These are phyloP conservation scores for Lichtheimia corymbifera DNA, from an alignment of 371 early-diverging fungal species.

Conservation along the genomic window DNA sequence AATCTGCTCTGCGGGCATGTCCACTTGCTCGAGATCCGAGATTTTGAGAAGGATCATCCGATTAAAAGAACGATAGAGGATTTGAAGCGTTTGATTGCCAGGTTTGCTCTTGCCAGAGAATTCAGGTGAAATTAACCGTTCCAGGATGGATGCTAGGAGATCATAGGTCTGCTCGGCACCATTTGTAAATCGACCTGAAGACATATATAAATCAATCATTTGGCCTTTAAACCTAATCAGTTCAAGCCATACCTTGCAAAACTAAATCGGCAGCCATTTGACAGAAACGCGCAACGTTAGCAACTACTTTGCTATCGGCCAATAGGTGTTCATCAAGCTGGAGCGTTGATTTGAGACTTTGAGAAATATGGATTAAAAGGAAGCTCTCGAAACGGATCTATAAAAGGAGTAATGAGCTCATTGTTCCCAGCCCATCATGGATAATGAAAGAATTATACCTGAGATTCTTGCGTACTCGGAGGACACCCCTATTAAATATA, in stretches of 20 bases:
- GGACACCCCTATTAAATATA: conserved; percentile 26
- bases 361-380: conserved; percentile 57
- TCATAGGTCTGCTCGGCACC: conserved; percentile 63
- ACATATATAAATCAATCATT: conserved; percentile 1
- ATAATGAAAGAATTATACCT: conserved; percentile 14
- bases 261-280: conserved; percentile 70
- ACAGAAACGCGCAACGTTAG: conserved; percentile 58
- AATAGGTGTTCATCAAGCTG: conserved; percentile 48
- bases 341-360: conserved; percentile 54
- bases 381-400: conserved; percentile 54
- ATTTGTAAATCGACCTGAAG: conserved; percentile 49
- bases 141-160: conserved; percentile 57
- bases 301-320: conserved; percentile 43
- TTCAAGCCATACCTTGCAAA: conserved; percentile 52
- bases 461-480: conserved; percentile 40
- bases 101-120: conserved; percentile 18
- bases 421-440: neutral
- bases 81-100: conserved; percentile 17
- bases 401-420: neutral
- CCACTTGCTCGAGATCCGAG: conserved; percentile 43
- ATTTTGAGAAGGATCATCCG: conserved; percentile 61
- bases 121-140: conserved; percentile 45
- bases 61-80: conserved; percentile 56
- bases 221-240: neutral
- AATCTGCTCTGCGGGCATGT: conserved; percentile 29